Base-by-base conservation (phyloP, 306 rosid species). In the Prunus dulcis region DNA sequence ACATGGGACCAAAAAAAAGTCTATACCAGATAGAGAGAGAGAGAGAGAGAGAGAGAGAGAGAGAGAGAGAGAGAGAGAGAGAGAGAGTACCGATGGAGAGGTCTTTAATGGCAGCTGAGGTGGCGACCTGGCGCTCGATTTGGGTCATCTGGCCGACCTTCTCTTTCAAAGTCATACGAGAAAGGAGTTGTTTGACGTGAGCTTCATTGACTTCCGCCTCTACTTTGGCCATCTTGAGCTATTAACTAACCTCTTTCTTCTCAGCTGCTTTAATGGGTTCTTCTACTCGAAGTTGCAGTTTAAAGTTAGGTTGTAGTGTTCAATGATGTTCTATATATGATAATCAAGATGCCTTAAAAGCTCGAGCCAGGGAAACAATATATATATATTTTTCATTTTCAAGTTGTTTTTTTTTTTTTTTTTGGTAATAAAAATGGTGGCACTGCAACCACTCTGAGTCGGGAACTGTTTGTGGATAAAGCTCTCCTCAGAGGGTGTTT, bases 91-190 rank as follows among this genome's bases (percentile, higher is more conserved):
- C 91, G 13, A 91, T 93, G 55, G 82, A 81, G 63, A 81, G 52
- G 60, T 88, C 78, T 45, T 10, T 78, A 51, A 93, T 58, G 78
- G 66, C 73, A 67, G 81, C 79, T 30, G 85, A 71, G 69, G 80
- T 84, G 46, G 91, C 89, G 55, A 88, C 85, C 4, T 28, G 4
- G 43, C 95, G 89, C 78, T 91, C 97, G 45, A 91, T 91, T 79
- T 89, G 98, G 67, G 91, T 87, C 88, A 93, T 89, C 76, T 93
- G 95, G 45, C 86, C 96, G 43, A 88, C 78, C 84, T 93, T 93
- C 77, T 93, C 95, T 60, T 69, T 77, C 76, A 89, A 69, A 78
- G 89, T 88, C 98, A 93, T 91, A 14, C 90, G 91, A 8, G 85
- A 86, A 79, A 89, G 90, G 64, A 93, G 89, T 78, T 89, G 90